These are phyloP conservation scores for Serendipita sp. DNA, from an alignment of 768 basidiomycete species.

Conservation along the genomic window DNA sequence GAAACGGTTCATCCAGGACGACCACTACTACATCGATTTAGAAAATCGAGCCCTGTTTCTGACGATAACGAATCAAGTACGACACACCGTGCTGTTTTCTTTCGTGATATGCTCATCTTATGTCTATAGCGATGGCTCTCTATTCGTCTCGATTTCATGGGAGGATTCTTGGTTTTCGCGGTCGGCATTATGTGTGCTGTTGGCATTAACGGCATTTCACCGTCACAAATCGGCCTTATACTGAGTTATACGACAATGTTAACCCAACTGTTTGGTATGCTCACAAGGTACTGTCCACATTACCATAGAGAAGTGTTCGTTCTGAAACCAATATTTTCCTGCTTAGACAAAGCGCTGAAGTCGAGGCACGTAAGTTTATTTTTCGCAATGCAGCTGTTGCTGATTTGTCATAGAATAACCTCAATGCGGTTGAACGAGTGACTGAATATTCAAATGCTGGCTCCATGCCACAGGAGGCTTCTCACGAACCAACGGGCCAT, in stretches of 20 bases:
- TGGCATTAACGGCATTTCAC: conserved; percentile 38
- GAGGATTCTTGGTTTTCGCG: conserved; percentile 42
- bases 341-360: conserved; percentile 42
- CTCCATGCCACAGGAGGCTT: conserved; percentile 45
- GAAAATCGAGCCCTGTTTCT: conserved; percentile 58
- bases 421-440: conserved; percentile 51
- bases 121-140: conserved; percentile 37
- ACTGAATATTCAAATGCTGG: conserved; percentile 37
- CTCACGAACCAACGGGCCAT: conserved; percentile 39
- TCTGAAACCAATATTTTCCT: neutral
- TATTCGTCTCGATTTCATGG: conserved; percentile 54
- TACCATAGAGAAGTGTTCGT: neutral
- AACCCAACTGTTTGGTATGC: conserved; percentile 35
- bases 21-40: conserved; percentile 51
- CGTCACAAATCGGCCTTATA: conserved; percentile 56
- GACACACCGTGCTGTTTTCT: neutral
- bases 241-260: conserved; percentile 38
- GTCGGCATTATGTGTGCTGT: conserved; percentile 51
- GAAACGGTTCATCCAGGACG: conserved; percentile 44
- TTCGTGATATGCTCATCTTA: neutral
- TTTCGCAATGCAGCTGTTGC: neutral
- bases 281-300: conserved; percentile 22
- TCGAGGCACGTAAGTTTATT: conserved; percentile 29
- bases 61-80: conserved; percentile 42
- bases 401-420: conserved; percentile 31